Percentiles rank a stretch among this genome's conserved stretches.
Conservation (phyloP, 805 yeast species). For the Myxozyma monticola region DNA sequence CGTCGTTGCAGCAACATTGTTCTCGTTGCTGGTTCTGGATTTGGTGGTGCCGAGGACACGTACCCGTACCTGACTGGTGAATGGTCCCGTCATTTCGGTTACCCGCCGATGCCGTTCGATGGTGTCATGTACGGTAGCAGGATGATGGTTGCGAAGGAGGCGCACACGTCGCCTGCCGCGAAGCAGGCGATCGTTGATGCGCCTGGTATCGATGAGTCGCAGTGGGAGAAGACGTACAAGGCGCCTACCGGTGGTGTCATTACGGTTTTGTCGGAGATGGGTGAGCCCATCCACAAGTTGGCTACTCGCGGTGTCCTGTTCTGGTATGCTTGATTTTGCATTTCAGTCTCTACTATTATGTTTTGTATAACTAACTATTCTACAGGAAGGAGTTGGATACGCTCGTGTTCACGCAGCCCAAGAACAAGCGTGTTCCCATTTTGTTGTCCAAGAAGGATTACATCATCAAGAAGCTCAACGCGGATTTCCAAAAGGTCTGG, state of each 20-base stretch:
- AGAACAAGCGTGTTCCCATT: constrained; percentile 73
- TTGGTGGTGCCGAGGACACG: constrained; percentile 95
- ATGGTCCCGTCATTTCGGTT: constrained; percentile 84
- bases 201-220: constrained; percentile 80
- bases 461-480: constrained; percentile 80
- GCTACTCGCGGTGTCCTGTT: constrained; percentile 97
- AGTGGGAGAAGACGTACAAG: constrained; percentile 95
- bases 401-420: constrained; percentile 87
- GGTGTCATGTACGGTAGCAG: constrained; percentile 96
- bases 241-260: constrained; percentile 95
- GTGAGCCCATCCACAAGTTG: constrained; percentile 98
- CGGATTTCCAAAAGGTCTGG: constrained; percentile 98
- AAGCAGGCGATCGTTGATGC: constrained; percentile 88
- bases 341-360: neutral
- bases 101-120: constrained; percentile 99
- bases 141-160: constrained; percentile 97
- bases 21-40: constrained; percentile 96
- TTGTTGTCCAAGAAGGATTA: constrained; percentile 79
- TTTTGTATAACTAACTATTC: neutral
- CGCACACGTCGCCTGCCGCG: constrained; percentile 89
- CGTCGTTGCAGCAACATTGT: constrained; percentile 89
- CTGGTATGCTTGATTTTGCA: constrained; percentile 51
- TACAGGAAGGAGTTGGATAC: constrained; percentile 77
- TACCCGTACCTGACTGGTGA: constrained; percentile 97
- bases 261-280: constrained; percentile 98